Base-by-base conservation (phyloP, 805 yeast species). In the Starmerella stigmatis region DNA sequence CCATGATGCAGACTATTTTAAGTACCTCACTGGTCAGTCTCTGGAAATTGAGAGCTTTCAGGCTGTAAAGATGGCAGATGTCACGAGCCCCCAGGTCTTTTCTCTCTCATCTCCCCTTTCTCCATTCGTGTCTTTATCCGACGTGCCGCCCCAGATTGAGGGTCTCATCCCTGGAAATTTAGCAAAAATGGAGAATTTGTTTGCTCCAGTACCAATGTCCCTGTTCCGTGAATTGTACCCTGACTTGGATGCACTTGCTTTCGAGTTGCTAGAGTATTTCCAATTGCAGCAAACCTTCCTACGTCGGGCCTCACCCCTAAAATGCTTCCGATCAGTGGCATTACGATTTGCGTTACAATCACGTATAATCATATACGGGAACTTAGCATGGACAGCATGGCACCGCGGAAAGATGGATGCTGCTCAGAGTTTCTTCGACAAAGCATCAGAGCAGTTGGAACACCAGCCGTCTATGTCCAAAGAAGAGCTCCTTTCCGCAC, bases 311-410 rank as follows among this genome's bases (percentile, higher is more conserved):
- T 70, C 69, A 0, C 75, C 79, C 0, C 64, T 66, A 17, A 77
- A 77, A 57, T 73, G 71, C 55, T 79, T 73, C 50, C 56, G 68
- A 12, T 71, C 71, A 28, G 71, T 72, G 34, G 73, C 75, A 49
- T 56, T 79, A 8, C 72, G 72, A 11, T 64, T 76, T 64, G 81
- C 83, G 0, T 60, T 65, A 36, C 60, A 59, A 17, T 73, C 74
- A 47, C 66, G 65, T 27, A 69, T 77, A 2, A 70, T 76, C 3
- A 57, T 78, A 23, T 68, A 70, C 49, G 69, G 73, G 0, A 58
- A 79, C 7, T 67, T 78, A 23, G 79, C 81, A 0, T 79, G 83
- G 83, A 79, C 67, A 1, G 62, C 61, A 5, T 60, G 60, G 52
- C 62, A 66, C 49, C 54, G 53, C 21, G 57, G 58, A n/a, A 60